Conservation (phyloP, 148 eudicot genomes). For the Silene latifolia region DNA sequence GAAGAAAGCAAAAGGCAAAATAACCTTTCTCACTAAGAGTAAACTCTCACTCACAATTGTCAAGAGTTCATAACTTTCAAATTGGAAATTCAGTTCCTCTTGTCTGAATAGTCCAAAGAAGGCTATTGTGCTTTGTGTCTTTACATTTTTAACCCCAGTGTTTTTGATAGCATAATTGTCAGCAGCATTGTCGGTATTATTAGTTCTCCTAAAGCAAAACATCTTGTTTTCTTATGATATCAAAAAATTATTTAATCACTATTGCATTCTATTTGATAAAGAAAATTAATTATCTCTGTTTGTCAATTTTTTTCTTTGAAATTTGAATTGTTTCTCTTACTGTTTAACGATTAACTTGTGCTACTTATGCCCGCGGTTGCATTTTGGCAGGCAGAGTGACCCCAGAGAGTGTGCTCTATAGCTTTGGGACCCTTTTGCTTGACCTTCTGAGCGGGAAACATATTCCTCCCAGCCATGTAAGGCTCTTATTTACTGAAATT, state of each 20-base stretch:
- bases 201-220: background rate
- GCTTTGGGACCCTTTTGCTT: constrained; percentile 94
- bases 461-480: constrained; percentile 72
- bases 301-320: background rate
- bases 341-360: background rate
- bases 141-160: too few species aligned
- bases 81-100: too few species aligned
- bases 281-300: background rate
- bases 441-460: constrained; percentile 95
- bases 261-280: background rate
- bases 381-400: constrained; percentile 74
- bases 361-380: background rate
- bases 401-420: constrained; percentile 91
- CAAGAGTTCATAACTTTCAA: too few species aligned
- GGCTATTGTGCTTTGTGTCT: too few species aligned
- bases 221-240: background rate
- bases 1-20: too few species aligned
- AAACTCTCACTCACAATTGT: too few species aligned
- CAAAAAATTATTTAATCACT: background rate
- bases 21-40: too few species aligned
- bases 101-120: too few species aligned
- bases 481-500: constrained; percentile 16
- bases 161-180: background rate
- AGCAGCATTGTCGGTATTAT: background rate
- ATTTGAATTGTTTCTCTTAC: background rate